phyloP scores from a whole-genome alignment of 768 basidiomycete genomes.

The Tylopilus intermedius region DNA sequence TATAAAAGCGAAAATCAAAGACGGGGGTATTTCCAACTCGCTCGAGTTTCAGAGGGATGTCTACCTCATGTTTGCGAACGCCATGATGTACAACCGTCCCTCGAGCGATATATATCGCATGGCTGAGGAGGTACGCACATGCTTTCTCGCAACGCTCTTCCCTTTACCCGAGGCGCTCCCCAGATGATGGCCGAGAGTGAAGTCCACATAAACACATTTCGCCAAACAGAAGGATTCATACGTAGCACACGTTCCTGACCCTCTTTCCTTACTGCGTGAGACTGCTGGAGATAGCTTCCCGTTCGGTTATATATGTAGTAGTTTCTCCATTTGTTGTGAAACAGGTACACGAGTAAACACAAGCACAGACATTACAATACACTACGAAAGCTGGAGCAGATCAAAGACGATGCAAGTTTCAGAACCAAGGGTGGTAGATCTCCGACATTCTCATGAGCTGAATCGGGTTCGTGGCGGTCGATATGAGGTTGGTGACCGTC shows the following conservation, averaged over 20 bases:
- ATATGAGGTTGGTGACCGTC: conserved; percentile 78
- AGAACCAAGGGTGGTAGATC: conserved; percentile 84
- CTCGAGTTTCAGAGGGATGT: conserved; percentile 88
- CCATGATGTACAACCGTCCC: conserved; percentile 93
- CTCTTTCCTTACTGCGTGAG: background rate
- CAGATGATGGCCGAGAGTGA: conserved; percentile 80
- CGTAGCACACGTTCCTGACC: conserved; percentile 34
- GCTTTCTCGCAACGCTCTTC: background rate
- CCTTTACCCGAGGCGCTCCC: background rate
- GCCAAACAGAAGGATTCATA: conserved; percentile 72
- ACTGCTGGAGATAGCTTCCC: background rate
- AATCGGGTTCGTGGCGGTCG: conserved; percentile 79
- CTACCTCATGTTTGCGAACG: conserved; percentile 92
- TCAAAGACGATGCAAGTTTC: conserved; percentile 1
- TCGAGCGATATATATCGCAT: conserved; percentile 82
- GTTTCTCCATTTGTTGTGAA: background rate
- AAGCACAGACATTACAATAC: background rate
- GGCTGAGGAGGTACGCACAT: conserved; percentile 76
- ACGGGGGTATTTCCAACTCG: conserved; percentile 74
- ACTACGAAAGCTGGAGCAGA: background rate
- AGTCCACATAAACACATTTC: conserved; percentile 58
- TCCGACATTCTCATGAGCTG: conserved; percentile 85
- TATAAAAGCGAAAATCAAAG: conserved; percentile 80
- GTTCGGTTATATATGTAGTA: background rate
- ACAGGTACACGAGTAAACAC: conserved; percentile 3